Evolutionary conservation across 129 eudicot genomes (phyloP).

Genomic region (Chrysanthemum seticuspe): DNA sequence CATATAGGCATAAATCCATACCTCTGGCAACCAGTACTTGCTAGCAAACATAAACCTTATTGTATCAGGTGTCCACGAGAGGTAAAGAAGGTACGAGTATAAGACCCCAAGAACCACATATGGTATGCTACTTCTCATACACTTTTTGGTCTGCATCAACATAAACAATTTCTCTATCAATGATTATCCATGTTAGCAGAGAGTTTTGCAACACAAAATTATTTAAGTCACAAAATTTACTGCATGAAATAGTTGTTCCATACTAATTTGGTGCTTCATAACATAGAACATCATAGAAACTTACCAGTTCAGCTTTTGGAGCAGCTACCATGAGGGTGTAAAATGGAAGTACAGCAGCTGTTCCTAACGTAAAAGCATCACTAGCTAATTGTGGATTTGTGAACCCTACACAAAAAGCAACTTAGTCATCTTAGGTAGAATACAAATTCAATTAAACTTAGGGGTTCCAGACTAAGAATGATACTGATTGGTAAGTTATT

Average conservation of each 20-base stretch:
- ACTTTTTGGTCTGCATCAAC: constrained; percentile 75
- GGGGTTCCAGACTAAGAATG: not conserved
- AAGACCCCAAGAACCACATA: constrained; percentile 69
- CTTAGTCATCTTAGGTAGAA: not conserved
- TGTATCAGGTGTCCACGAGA: constrained; percentile 98
- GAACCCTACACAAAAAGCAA: constrained; percentile 44
- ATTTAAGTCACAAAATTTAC: not conserved
- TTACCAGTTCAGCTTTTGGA: constrained; percentile 65
- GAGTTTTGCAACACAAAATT: not conserved
- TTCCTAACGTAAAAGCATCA: constrained; percentile 79
- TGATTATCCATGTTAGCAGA: not conserved
- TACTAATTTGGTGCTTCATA: not conserved
- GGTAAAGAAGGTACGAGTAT: constrained; percentile 73
- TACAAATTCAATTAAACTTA: not conserved
- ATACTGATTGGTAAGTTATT: not conserved
- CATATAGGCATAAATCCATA: constrained; percentile 14
- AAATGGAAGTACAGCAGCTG: constrained; percentile 92
- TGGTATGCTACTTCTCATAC: constrained; percentile 70
- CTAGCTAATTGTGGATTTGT: constrained; percentile 58
- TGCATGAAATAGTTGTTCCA: not conserved
- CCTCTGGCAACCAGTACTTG: constrained; percentile 96
- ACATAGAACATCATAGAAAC: too few relatives aligned
- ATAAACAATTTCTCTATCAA: not conserved
- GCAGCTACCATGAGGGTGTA: constrained; percentile 93
- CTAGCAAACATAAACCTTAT: constrained; percentile 76